Evolutionary conservation across 1,284 basidiomycete species (phyloP).

Genomic region (Boletellus sp.): DNA sequence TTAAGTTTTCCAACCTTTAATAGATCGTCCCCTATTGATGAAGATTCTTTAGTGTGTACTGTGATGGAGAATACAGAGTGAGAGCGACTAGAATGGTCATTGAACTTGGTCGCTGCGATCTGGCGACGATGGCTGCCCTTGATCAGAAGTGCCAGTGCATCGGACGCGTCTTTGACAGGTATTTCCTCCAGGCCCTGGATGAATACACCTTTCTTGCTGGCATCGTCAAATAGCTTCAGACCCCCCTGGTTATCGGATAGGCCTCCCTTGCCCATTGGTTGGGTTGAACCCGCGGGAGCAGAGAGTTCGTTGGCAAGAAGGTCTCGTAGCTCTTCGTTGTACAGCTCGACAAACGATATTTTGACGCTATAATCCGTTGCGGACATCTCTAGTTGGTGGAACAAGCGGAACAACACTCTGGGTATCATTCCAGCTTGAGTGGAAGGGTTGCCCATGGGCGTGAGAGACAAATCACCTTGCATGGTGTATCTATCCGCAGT

Average conservation of each 20-base stretch:
- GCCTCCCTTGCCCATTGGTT: conserved; percentile 67
- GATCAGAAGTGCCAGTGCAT: conserved; percentile 82
- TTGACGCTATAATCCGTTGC: conserved; percentile 89
- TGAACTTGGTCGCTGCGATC: conserved; percentile 96
- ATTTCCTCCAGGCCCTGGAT: conserved; percentile 96
- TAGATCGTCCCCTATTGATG: conserved; percentile 79
- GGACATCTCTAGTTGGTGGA: conserved; percentile 80
- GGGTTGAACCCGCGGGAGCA: conserved; percentile 54
- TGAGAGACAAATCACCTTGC: conserved; percentile 86
- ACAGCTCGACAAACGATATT: conserved; percentile 94
- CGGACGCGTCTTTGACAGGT: conserved; percentile 77
- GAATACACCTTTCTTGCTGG: conserved; percentile 81
- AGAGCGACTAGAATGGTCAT: conserved; percentile 95
- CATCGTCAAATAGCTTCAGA: conserved; percentile 92
- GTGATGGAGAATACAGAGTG: conserved; percentile 98
- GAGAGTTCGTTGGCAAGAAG: conserved; percentile 75
- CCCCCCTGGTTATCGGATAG: conserved; percentile 43
- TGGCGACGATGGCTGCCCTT: conserved; percentile 91
- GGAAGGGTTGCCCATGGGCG: conserved; percentile 84
- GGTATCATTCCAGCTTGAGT: conserved; percentile 95
- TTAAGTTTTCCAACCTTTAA: conserved; percentile 94
- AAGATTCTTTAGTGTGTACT: conserved; percentile 87
- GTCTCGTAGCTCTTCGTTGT: conserved; percentile 98
- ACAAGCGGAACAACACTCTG: conserved; percentile 90
- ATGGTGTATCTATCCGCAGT: conserved; percentile 74